Conservation (phyloP, 1,284 basidiomycete species). For the Gomphus bonarii region DNA sequence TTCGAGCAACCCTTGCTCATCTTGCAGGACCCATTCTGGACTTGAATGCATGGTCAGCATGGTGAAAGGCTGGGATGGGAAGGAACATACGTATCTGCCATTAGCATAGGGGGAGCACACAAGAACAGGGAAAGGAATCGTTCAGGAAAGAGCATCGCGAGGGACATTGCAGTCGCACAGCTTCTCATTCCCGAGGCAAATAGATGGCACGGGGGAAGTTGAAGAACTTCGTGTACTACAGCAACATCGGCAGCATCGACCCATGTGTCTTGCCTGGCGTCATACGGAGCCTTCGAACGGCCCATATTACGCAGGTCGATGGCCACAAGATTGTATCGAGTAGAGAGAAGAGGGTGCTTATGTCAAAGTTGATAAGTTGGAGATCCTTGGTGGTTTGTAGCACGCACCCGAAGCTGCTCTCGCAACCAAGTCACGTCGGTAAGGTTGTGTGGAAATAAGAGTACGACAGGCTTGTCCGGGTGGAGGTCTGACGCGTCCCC, state of each 20-base stretch:
- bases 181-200: neutral
- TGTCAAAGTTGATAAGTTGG: neutral
- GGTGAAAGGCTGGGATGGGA: neutral
- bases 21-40: neutral
- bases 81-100: neutral
- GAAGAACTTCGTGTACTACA: neutral
- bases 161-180: neutral
- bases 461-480: neutral
- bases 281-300: neutral
- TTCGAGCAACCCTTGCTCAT: neutral
- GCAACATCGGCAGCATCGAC: conserved; percentile 1
- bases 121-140: neutral
- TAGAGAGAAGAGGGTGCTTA: neutral
- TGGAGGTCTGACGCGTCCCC: neutral
- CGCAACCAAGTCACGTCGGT: neutral
- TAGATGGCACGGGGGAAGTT: neutral
- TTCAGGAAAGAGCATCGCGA: neutral
- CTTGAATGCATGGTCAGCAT: neutral
- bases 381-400: neutral
- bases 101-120: neutral
- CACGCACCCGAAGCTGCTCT: neutral
- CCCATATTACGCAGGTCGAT: neutral
- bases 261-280: neutral
- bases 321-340: neutral
- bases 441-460: neutral